Percentiles rank a stretch among this genome's conserved stretches.
phyloP scores from a whole-genome alignment of 176 grass and related monocot genomes.

The Luzula sylvatica region DNA sequence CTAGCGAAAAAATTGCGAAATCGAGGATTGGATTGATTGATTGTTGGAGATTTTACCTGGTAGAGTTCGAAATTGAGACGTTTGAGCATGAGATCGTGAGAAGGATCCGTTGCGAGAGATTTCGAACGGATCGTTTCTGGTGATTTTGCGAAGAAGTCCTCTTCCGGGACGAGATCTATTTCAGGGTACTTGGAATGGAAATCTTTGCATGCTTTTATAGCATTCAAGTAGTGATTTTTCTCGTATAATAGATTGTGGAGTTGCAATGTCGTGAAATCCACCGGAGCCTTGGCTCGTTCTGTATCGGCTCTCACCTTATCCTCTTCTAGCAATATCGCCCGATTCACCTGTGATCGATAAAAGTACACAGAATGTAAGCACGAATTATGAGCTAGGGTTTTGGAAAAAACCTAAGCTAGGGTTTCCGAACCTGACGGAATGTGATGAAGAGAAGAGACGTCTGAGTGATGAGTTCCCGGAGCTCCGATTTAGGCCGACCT shows the following conservation, averaged over 20 bases:
- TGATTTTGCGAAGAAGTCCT: conserved; percentile 55
- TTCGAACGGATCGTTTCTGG: conserved; percentile 57
- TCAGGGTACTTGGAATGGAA: conserved; percentile 81
- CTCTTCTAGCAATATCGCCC: conserved; percentile 89
- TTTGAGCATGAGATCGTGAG: conserved; percentile 93
- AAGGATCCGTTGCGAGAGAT: conserved; percentile 48
- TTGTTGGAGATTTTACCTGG: conserved; percentile 38
- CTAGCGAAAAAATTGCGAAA: not conserved
- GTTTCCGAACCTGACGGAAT: conserved; percentile 45
- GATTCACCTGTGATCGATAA: conserved; percentile 45
- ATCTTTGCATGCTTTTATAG: conserved; percentile 67
- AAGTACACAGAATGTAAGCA: too few relatives aligned
- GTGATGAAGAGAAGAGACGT: conserved; percentile 90
- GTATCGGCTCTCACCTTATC: conserved; percentile 67
- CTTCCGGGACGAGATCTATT: conserved; percentile 81
- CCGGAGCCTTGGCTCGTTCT: conserved; percentile 74
- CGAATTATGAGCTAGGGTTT: conserved; percentile 16
- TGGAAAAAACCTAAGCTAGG: not conserved
- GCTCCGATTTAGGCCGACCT: conserved; percentile 56
- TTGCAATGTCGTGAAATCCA: conserved; percentile 84
- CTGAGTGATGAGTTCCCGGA: conserved; percentile 76
- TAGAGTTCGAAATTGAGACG: conserved; percentile 85
- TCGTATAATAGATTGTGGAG: conserved; percentile 92
- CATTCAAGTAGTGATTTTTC: conserved; percentile 99
- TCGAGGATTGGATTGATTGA: not conserved